Evolutionary conservation across 1,284 basidiomycete species (phyloP), one percentile per base, ranked within the genome.

Genomic region (Boletus hoseneyae): DNA sequence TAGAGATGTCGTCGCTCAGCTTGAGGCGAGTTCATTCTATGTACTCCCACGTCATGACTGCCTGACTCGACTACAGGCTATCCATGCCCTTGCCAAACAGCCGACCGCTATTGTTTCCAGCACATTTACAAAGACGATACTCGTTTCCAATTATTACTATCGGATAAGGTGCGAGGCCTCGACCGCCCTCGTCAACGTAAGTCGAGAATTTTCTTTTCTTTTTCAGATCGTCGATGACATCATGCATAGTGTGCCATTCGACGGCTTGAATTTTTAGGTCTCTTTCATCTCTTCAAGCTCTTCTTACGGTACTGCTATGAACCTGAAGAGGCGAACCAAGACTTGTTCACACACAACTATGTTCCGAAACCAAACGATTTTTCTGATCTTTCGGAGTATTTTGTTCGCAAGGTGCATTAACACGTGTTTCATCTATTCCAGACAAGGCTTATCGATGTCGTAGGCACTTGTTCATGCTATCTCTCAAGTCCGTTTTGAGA

Each of bases 141-240:
- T 99, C 23, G 95, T 98, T 19, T 85, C 89, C 34, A 97, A 97
- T 66, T 99, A 99, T 71, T 98, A 91, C 70, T 97, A 90, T 68
- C 87, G 95, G n/a, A 90, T 99, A 48, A 88, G 97, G 10, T 94
- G 92, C 69, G 97, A 98, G 70, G 97, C 97, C 1, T 93, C 91
- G 4, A 71, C 85, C 38, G 92, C 93, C 1, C 78, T 99, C 30
- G 85, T 94, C 42, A 79, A 79, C 34, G 93, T 96, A 65, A 66
- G 90, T 76, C 25, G 16, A 42, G n/a, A 33, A 39, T 42, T 32
- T 21, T 46, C 54, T 41, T 29, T n/a, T n/a, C n/a, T 48, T 33
- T 15, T 52, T 38, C 44, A 37, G 39, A 50, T 46, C 19, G 32
- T 45, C 18, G 42, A 48, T 55, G 39, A 65, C 50, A 47, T 39